Evolutionary conservation across 306 rosid genomes (phyloP), one percentile per base, ranked within the genome.

Genomic region (Cercis canadensis): DNA sequence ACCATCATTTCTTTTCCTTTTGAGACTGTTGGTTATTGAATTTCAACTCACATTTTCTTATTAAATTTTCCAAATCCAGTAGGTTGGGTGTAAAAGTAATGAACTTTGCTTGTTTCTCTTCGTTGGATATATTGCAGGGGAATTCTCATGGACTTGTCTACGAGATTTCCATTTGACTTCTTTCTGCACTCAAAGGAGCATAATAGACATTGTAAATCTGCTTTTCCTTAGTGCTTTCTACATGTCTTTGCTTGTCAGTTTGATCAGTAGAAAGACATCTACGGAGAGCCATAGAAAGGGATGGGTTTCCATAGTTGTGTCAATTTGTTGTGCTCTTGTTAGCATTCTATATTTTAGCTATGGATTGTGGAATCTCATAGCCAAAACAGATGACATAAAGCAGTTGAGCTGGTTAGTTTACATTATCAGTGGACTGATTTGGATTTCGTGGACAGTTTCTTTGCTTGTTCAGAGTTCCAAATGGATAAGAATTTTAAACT

Each of bases 371-470:
- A 70, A 65, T 81, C 68, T 83, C 29, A 72, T 71, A 14, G 73
- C 80, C 64, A 58, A 80, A 72, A 39, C 55, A 24, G 61, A 16
- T 16, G 11, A 40, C 29, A 24, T 24, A 24, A 3, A 24, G 29
- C 29, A 24, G 29, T 24, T 3, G 3, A 24, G 29, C 29, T 24
- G 29, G 29, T 24, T 24, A 24, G 29, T 24, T 24, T 24, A 3
- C 29, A 24, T 24, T 1, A 24, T 24, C 8, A 67, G 75, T 65
- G 88, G 81, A 37, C 44, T 89, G 8, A 47, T 87, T 62, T 89
- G 92, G 96, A 69, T 80, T 68, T 85, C 86, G 56, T 67, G 71
- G 6, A 4, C 88, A 31, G 36, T 69, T 54, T 87, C 96, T 3
- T 77, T 89, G 88, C 80, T 72, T 72, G 57, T 77, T 67, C 83